Evolutionary conservation across 805 yeast species (phyloP), one percentile per base, ranked within the genome.

Genomic region (Ogataea philodendri): DNA sequence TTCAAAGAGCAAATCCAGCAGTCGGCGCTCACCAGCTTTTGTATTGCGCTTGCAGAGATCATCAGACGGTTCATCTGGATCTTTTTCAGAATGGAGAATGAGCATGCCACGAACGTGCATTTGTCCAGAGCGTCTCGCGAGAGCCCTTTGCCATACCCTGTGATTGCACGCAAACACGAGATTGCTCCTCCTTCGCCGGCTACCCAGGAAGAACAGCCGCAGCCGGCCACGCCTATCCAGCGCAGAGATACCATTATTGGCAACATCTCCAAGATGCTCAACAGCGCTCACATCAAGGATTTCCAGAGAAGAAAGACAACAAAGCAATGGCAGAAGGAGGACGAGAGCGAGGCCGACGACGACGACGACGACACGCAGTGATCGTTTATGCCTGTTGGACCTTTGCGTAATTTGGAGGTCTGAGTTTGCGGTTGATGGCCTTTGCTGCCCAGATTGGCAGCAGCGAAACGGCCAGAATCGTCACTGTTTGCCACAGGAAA

Each of bases 321-420:
- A 5, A 64, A 58, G 11, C 64, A 58, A 18, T 62, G 54, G 15
- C 51, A 40, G 9, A 46, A 36, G n/a, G 54, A 48, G 13, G 48
- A 41, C 7, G 45, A 22, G 2, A 44, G 27, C 8, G 52, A 42
- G 3, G 51, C 44, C 2, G 49, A 31, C 9, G 52, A 42, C 4
- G 51, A 44, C 2, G 49, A 31, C 9, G 52, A 39, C 5, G 44
- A 29, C 9, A 67, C 59, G 2, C 64, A 56, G 18, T 65, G 57
- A 22, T 66, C 14, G 6, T 15, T 31, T 22, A 79, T 37, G 74
- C 81, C 42, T 84, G 93, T 59, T 89, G 97, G 26, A 93, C 97
- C 60, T 93, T 93, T 7, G 97, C 97, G 59, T 93, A 93, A 54
- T 86, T 87, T 20, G 98, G 98, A 3, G 98, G 97, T 48, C 88